Evolutionary conservation across 345 rosid genomes (phyloP).

Genomic region (Sonneratia caseolaris): DNA sequence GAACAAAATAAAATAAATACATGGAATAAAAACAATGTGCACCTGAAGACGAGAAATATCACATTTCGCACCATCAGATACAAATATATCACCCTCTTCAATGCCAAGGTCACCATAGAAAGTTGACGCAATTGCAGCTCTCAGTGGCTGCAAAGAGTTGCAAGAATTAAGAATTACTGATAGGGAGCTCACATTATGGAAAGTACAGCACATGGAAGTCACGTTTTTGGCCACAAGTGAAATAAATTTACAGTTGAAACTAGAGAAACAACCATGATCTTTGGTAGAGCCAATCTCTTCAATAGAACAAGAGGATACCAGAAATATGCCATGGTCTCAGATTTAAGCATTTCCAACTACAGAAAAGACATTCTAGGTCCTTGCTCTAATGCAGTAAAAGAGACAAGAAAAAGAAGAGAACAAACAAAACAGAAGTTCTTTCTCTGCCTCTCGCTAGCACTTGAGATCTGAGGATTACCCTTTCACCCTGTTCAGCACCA

Average conservation of each 20-base stretch:
- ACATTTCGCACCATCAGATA: conserved; percentile 98
- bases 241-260: not conserved
- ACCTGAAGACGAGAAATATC: conserved; percentile 93
- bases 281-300: not conserved
- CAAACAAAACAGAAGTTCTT: not conserved
- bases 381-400: not conserved
- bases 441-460: not conserved
- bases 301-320: not conserved
- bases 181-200: not conserved
- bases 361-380: not conserved
- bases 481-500: conserved; percentile 96
- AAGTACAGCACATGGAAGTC: not conserved
- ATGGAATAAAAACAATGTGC: not conserved
- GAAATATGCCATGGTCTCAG: not conserved
- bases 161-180: not conserved
- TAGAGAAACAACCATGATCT: not conserved
- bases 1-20: not conserved
- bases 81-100: conserved; percentile 77
- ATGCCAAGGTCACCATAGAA: conserved; percentile 72
- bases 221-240: too few species aligned
- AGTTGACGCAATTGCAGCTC: conserved; percentile 68
- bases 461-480: conserved; percentile 22
- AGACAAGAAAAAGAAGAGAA: not conserved
- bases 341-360: not conserved
- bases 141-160: conserved; percentile 49